Evolutionary conservation across 768 basidiomycete genomes (phyloP).

Genomic region (Russula griseocarnosa): DNA sequence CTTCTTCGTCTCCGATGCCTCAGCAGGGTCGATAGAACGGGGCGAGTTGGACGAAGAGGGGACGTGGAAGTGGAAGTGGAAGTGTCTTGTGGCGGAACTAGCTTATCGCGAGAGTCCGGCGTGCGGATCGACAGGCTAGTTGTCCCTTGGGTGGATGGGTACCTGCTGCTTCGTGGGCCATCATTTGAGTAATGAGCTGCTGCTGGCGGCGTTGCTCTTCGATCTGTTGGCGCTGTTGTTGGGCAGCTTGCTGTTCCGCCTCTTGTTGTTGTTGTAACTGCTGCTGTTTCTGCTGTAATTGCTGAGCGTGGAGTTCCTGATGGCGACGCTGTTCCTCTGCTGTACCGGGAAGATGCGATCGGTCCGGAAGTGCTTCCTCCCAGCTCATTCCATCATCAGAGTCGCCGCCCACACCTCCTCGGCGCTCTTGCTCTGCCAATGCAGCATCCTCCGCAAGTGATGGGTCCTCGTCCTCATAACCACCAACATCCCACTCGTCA

Average conservation of each 20-base stretch:
- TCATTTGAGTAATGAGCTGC: conserved; percentile 18
- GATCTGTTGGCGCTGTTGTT: conserved; percentile 32
- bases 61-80: conserved; percentile 32
- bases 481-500: conserved; percentile 65
- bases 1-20: conserved; percentile 69
- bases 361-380: conserved; percentile 67
- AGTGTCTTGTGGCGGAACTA: conserved; percentile 35
- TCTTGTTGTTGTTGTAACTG: conserved; percentile 30
- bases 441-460: conserved; percentile 58
- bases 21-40: conserved; percentile 57
- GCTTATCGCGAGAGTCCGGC: conserved; percentile 48
- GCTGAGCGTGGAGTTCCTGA: conserved; percentile 33
- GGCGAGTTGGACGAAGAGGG: conserved; percentile 32
- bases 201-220: conserved; percentile 30
- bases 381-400: conserved; percentile 84
- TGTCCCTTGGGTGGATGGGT: conserved; percentile 21
- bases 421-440: conserved; percentile 39
- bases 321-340: conserved; percentile 35
- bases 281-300: conserved; percentile 24
- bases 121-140: conserved; percentile 38
- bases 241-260: conserved; percentile 33
- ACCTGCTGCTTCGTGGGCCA: conserved; percentile 18
- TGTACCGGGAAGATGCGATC: conserved; percentile 34
- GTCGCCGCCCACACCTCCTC: conserved; percentile 39
- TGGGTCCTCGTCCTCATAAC: conserved; percentile 65